Evolutionary conservation across 257 asterid genomes (phyloP).

Genomic region (Cinchona pubescens): DNA sequence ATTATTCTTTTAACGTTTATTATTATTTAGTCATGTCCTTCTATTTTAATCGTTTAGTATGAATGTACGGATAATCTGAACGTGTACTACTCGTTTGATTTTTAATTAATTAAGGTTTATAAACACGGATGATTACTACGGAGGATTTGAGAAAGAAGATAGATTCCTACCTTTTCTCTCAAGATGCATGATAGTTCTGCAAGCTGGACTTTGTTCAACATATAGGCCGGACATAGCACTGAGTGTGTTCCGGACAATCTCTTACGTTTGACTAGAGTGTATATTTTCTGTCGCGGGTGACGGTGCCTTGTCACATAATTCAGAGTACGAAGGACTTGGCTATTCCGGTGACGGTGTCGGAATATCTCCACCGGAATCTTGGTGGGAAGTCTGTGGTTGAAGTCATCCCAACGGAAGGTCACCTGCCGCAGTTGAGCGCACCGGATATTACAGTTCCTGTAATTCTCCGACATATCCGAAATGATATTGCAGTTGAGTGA

Average conservation of each 20-base stretch:
- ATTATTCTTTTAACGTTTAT: too few relatives aligned
- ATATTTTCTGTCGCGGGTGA: conserved; percentile 39
- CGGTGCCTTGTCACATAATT: conserved; percentile 70
- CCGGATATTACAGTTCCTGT: conserved; percentile 60
- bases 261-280: conserved; percentile 50
- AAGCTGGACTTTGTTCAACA: conserved; percentile 64
- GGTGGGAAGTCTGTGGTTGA: conserved; percentile 64
- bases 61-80: too few relatives aligned
- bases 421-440: conserved; percentile 69
- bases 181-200: too few relatives aligned
- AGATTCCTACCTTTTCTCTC: too few relatives aligned
- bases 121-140: conserved; percentile 39
- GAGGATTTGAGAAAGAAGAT: conserved; percentile 48
- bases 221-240: conserved; percentile 78
- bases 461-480: conserved; percentile 51
- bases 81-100: not conserved
- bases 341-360: conserved; percentile 65
- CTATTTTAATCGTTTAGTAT: too few relatives aligned
- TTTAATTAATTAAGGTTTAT: conserved; percentile 32
- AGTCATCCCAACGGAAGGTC: conserved; percentile 65
- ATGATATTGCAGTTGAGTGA: conserved; percentile 30
- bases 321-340: conserved; percentile 74
- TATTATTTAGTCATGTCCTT: too few relatives aligned
- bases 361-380: conserved; percentile 65
- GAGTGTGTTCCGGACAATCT: conserved; percentile 52